Evolutionary conservation across 148 eudicot species (phyloP), one percentile per base, ranked within the genome.

Genomic region (Cornus suecica): DNA sequence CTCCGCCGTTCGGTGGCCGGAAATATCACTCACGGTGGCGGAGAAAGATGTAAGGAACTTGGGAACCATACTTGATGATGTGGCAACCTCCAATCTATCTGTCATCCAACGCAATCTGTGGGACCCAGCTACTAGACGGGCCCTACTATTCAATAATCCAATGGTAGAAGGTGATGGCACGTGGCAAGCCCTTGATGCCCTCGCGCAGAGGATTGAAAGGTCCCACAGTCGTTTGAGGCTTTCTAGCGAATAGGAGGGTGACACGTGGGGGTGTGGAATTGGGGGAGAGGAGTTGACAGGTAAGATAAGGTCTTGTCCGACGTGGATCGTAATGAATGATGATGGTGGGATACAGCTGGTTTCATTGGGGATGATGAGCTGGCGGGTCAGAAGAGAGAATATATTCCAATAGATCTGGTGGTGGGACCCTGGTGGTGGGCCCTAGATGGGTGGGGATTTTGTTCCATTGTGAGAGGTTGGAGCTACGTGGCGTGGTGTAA

Each of bases 1-100:
- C 30, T 70, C 84, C 58, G 85, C 85, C 80, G 84, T 91, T 1
- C 81, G 80, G 2, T 94, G 98, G 98, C 75, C 85, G 74, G 83
- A 90, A 2, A 94, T 94, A 8, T 90, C 94, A 0, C 78, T 94
- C 32, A 88, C 88, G 16, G 94, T 94, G 42, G 68, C 90, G 11
- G 97, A 94, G 74, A 66, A 58, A 8, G 93, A 91, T 77, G 86
- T 94, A 73, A 86, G 31, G 6, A 70, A 79, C 0, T 80, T 94
- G 32, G 94, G 91, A 2, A 9, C 31, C 0, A 83, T 91, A 30
- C 90, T 94, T 0, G 84, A 82, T 1, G 76, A 86, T 77, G 97
- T 94, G 81, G 84, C 90, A 0, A 31, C 56, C 30, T 87, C 97
- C 3, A 91, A 94, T 65, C 79, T 91, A 7, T 75, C 90, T 8